Percentiles rank a stretch among this genome's conserved stretches.
These are phyloP conservation scores for Aspergillus leporis DNA, from an alignment of 495 filamentous ascomycete genomes.

Conservation along the genomic window DNA sequence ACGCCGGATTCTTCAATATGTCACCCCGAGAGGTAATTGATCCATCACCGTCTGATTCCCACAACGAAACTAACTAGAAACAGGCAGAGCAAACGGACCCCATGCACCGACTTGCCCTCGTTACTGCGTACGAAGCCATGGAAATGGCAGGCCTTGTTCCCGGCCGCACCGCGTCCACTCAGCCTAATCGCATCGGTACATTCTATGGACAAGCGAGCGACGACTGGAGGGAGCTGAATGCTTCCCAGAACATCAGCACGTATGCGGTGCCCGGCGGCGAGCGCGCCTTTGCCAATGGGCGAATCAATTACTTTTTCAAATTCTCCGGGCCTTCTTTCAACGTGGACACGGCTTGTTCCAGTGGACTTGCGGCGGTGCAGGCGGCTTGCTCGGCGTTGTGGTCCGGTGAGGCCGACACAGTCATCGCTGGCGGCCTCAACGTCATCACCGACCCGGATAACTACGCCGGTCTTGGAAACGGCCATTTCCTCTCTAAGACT, in stretches of 20 bases:
- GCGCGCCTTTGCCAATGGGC: constrained; percentile 32
- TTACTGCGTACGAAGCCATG: constrained; percentile 41
- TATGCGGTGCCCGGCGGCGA: constrained; percentile 29
- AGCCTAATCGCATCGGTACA: constrained; percentile 28
- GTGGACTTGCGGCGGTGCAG: constrained; percentile 51
- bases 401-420: constrained; percentile 68
- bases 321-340: constrained; percentile 71
- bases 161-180: constrained; percentile 24
- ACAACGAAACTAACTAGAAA: constrained; percentile 9
- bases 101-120: constrained; percentile 29
- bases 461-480: constrained; percentile 48
- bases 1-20: constrained; percentile 39
- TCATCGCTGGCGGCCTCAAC: constrained; percentile 70
- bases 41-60: background rate
- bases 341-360: constrained; percentile 79
- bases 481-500: constrained; percentile 68
- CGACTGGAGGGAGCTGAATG: constrained; percentile 33
- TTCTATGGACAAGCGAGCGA: constrained; percentile 37
- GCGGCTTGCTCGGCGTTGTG: constrained; percentile 64
- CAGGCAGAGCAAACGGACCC: constrained; percentile 33
- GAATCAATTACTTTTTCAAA: constrained; percentile 67
- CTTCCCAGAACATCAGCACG: constrained; percentile 25
- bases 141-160: constrained; percentile 32
- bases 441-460: constrained; percentile 66
- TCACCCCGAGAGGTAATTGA: constrained; percentile 29